Percentiles rank a stretch among this genome's conserved stretches.
Conservation (phyloP, 129 eudicot genomes). For the Artemisia annua region DNA sequence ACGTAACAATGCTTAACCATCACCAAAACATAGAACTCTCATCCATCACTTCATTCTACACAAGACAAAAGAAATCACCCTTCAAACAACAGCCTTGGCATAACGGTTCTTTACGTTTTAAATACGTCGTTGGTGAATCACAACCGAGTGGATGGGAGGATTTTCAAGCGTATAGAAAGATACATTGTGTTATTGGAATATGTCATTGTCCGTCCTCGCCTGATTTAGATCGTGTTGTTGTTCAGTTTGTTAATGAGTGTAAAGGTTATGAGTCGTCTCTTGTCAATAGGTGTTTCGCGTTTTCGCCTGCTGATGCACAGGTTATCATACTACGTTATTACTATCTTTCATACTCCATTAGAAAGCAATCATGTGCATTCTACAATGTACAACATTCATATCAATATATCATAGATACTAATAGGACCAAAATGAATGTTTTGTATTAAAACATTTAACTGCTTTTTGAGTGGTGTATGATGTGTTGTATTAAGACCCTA, state of each 20-base stretch:
- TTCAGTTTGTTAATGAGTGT: slow-evolving; percentile 45
- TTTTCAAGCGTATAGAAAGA: slow-evolving; percentile 79
- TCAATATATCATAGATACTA: no score
- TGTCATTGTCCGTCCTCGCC: slow-evolving; percentile 85
- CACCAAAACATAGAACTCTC: slow-evolving; percentile 64
- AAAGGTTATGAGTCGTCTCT: slow-evolving; percentile 61
- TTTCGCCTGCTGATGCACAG: slow-evolving; percentile 88
- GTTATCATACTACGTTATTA: no score
- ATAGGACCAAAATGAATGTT: no score
- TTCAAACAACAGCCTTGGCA: slow-evolving; percentile 88
- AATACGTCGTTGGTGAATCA: slow-evolving; percentile 75
- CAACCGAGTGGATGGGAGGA: slow-evolving; percentile 95
- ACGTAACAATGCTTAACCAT: slow-evolving; percentile 65
- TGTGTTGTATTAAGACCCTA: no score
- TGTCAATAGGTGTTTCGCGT: slow-evolving; percentile 80
- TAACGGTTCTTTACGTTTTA: slow-evolving; percentile 65
- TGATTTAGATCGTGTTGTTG: slow-evolving; percentile 54
- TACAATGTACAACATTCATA: no score
- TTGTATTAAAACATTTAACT: no score
- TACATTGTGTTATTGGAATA: slow-evolving; percentile 72
- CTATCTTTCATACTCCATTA: no score
- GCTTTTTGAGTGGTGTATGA: no score
- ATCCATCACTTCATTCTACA: slow-evolving; percentile 83
- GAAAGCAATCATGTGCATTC: neutral
- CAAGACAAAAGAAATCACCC: slow-evolving; percentile 77